Evolutionary conservation across 345 rosid species (phyloP).

Genomic region (Eucalyptus sp.): DNA sequence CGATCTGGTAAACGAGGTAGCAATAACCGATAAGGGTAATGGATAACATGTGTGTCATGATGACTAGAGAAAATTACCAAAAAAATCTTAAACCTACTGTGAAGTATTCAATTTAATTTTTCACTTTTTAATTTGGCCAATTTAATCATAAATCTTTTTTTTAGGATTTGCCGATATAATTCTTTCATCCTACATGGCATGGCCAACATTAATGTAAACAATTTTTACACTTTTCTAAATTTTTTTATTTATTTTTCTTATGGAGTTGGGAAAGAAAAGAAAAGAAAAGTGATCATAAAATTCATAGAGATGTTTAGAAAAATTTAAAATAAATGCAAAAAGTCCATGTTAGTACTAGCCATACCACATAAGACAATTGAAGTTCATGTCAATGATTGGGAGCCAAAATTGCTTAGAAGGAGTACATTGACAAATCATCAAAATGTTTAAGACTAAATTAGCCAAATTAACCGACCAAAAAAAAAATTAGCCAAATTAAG

Average conservation of each 20-base stretch:
- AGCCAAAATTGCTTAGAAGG: background rate
- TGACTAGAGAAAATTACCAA: accelerated
- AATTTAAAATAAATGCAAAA: background rate
- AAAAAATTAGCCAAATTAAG: no score
- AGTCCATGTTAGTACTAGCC: background rate
- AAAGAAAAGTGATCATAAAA: background rate
- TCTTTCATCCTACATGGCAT: background rate
- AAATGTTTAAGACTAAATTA: background rate
- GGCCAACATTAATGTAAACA: no score
- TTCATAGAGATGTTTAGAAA: no score
- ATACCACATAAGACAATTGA: background rate
- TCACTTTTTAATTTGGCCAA: no score
- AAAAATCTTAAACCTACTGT: accelerated
- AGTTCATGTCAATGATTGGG: background rate
- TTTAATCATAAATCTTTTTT: no score
- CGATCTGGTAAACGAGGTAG: background rate
- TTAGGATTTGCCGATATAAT: background rate
- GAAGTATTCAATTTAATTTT: background rate
- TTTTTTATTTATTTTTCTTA: background rate
- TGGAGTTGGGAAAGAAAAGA: no score
- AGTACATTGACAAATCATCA: background rate
- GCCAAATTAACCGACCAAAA: no score
- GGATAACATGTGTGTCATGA: background rate
- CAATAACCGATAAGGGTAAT: background rate
- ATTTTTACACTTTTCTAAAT: background rate